Conservation (phyloP, 768 basidiomycete genomes). For the Tricholoma bakamatsutake region DNA sequence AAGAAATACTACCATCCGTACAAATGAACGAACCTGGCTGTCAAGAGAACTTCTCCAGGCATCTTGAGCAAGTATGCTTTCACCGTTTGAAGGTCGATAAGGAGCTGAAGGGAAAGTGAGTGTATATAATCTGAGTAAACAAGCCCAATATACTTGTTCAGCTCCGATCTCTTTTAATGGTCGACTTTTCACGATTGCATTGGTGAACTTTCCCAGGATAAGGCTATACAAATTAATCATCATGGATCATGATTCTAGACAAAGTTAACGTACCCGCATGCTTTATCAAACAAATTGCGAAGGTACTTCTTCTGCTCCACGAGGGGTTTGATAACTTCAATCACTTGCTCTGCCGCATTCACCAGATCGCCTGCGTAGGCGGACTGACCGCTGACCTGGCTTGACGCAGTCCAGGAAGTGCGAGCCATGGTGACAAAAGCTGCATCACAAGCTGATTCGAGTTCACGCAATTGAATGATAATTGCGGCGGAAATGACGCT, state of each 20-base stretch:
- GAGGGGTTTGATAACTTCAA: constrained; percentile 69
- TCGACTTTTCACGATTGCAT: constrained; percentile 81
- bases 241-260: neutral
- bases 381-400: constrained; percentile 85
- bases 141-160: constrained; percentile 61
- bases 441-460: constrained; percentile 80
- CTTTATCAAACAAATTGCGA: constrained; percentile 90
- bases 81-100: constrained; percentile 86
- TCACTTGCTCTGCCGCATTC: constrained; percentile 66
- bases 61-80: constrained; percentile 79
- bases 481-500: constrained; percentile 87
- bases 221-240: constrained; percentile 43
- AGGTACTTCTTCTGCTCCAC: constrained; percentile 95
- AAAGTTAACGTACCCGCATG: constrained; percentile 61
- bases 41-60: constrained; percentile 63
- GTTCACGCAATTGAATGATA: constrained; percentile 70
- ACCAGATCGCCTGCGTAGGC: constrained; percentile 75
- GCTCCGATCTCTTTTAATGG: constrained; percentile 92
- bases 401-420: constrained; percentile 71
- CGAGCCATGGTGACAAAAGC: constrained; percentile 72
- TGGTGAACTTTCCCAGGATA: constrained; percentile 82
- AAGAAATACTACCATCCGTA: neutral
- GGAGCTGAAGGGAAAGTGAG: constrained; percentile 42
- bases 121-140: neutral
- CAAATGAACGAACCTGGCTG: constrained; percentile 40